A percentile compares a stretch with the other conserved stretches of the same genome.
phyloP scores from a whole-genome alignment of 225 moss, liverwort and hornwort species.

The Pseudisothecium myosuroides region DNA sequence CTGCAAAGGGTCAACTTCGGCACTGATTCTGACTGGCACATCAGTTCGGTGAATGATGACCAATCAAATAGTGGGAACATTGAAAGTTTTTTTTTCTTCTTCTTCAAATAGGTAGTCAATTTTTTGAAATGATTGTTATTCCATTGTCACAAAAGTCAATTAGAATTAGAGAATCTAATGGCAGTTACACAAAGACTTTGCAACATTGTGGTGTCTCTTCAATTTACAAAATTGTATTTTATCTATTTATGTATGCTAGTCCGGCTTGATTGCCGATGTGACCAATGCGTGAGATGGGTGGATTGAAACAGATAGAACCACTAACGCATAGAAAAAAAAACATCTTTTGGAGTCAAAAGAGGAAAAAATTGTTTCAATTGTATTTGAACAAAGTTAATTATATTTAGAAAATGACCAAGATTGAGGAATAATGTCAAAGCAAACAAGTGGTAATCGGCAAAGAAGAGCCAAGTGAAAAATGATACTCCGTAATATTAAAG shows the following conservation, averaged over 20 bases:
- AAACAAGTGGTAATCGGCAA: no score
- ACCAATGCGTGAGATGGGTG: not conserved
- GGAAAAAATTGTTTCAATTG: not conserved
- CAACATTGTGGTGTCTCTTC: not conserved
- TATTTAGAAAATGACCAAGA: not conserved
- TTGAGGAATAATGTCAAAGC: not conserved
- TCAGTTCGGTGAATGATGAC: not conserved
- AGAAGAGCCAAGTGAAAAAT: no score
- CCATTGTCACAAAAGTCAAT: not conserved
- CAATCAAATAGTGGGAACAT: not conserved
- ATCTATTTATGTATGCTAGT: not conserved
- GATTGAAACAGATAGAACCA: not conserved
- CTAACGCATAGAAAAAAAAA: rapidly evolving
- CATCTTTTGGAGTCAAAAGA: not conserved
- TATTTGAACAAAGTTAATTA: not conserved
- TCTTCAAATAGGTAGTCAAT: not conserved
- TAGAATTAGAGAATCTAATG: not conserved
- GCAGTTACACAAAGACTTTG: not conserved
- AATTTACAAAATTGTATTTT: not conserved
- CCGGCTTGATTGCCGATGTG: not conserved
- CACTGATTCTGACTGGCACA: not conserved
- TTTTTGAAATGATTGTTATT: not conserved
- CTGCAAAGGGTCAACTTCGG: not conserved
- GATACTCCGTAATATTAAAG: no score
- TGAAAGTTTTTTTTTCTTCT: not conserved